A percentile compares a stretch with the other conserved stretches of the same genome.
phyloP scores from a whole-genome alignment of 2,329 filamentous ascomycete genomes.

The Cadophora malorum region DNA sequence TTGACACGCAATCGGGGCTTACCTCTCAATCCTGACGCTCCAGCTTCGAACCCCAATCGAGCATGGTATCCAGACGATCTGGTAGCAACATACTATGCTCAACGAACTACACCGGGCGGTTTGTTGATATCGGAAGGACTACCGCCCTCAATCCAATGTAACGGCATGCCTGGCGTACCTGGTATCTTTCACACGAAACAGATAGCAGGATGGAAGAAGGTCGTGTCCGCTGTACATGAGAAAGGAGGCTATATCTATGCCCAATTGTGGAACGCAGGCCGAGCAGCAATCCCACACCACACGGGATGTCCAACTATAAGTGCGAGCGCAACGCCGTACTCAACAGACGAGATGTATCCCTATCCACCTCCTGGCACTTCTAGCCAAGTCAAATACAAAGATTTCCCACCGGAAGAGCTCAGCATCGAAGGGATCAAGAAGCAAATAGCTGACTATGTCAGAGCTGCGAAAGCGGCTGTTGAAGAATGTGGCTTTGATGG shows the following conservation, averaged over 20 bases:
- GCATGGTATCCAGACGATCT: constrained; percentile 55
- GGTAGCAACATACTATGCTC: constrained; percentile 55
- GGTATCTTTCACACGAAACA: constrained; percentile 60
- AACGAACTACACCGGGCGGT: constrained; percentile 58
- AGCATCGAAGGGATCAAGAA: constrained; percentile 46
- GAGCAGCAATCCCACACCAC: constrained; percentile 50
- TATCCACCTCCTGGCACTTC: constrained; percentile 49
- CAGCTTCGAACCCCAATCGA: constrained; percentile 53
- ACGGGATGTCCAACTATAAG: constrained; percentile 48
- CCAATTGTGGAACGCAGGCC: constrained; percentile 66
- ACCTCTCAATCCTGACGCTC: constrained; percentile 50
- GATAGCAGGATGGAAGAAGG: constrained; percentile 60
- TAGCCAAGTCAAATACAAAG: constrained; percentile 48
- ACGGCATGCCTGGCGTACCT: constrained; percentile 57
- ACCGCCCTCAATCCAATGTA: constrained; percentile 52
- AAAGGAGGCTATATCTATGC: constrained; percentile 63
- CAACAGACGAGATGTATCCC: constrained; percentile 50
- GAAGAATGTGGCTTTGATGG: constrained; percentile 60
- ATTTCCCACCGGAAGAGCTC: constrained; percentile 48
- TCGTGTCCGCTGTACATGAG: constrained; percentile 63
- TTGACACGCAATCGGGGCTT: constrained; percentile 59
- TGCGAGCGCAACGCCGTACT: constrained; percentile 52
- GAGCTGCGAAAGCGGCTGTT: constrained; percentile 54
- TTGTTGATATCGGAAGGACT: constrained; percentile 62
- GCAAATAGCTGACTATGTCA: constrained; percentile 51